Evolutionary conservation across 768 basidiomycete species (phyloP), one percentile per base, ranked within the genome.

Genomic region (Termitomyces sp.): DNA sequence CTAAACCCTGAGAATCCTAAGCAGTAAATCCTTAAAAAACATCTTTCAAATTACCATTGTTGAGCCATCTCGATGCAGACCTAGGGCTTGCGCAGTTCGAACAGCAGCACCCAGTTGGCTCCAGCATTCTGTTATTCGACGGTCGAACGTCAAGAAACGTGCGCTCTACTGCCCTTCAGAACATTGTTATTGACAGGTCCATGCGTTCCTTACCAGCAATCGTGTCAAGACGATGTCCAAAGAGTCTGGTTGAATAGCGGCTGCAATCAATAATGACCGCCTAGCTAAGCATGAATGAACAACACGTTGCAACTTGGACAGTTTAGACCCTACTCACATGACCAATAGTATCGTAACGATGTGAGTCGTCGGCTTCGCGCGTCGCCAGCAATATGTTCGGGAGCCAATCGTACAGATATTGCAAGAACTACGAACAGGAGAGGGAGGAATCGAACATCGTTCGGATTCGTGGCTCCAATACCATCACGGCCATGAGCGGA

Each of bases 41-140:
- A 38, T 46, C 5, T 44, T 49, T 48, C 32, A 65, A 42, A 84
- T 70, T 69, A 94, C 92, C 79, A 92, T 87, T 38, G 86, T 87
- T 1, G 88, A 84, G 11, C 91, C 92, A 73, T 98, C 95, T 55
- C 95, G 84, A 75, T 97, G 95, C 39, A 98, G 75, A 9, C 95
- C 96, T 22, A 98, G 84, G 3, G 95, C 95, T 68, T 96, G 94
- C 9, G 94, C 95, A 36, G 95, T 97, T 61, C 94, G 77, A 15
- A 98, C 89, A 52, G 93, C 93, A 7, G 95, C 94, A 39, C 95
- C 95, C 18, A 98, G 79, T 68, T 96, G 94, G 71, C 92, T 94
- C 94, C 95, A 98, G 68, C 94, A 95, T 75, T 97, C 95, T 8
- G 94, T 95, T 61, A 96, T 90, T 51, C 91, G 86, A 52, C 91